Evolutionary conservation across 805 yeast species (phyloP).

Genomic region (Pichia pseudocactophila): DNA sequence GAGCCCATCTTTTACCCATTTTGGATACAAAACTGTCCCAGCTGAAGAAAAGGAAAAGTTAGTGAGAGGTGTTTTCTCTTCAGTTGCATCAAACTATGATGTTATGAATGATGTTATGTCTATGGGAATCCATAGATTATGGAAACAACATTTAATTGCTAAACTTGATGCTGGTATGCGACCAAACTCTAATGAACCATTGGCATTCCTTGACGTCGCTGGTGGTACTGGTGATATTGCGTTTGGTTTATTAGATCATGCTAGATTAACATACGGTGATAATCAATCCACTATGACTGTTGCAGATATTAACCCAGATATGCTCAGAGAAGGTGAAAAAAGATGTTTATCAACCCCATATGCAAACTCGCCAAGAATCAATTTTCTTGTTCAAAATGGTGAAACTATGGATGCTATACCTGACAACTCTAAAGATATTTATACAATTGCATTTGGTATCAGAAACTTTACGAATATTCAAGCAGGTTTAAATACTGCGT

Average conservation of each 20-base stretch:
- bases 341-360: constrained; percentile 53
- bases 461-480: constrained; percentile 93
- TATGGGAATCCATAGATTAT: constrained; percentile 84
- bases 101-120: constrained; percentile 98
- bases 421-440: constrained; percentile 84
- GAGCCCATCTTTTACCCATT: constrained; percentile 53
- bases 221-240: constrained; percentile 99
- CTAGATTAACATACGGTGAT: constrained; percentile 70
- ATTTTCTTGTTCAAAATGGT: constrained; percentile 86
- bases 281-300: constrained; percentile 72
- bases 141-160: constrained; percentile 88
- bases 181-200: constrained; percentile 67
- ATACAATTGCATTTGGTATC: constrained; percentile 95
- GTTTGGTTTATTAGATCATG: constrained; percentile 88
- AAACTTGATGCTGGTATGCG: constrained; percentile 89
- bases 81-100: constrained; percentile 91
- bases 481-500: constrained; percentile 90
- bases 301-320: constrained; percentile 92
- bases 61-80: constrained; percentile 82
- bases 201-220: constrained; percentile 90
- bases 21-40: constrained; percentile 80
- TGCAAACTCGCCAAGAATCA: constrained; percentile 62
- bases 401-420: constrained; percentile 77
- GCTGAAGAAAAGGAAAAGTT: constrained; percentile 72
- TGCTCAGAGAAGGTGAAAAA: constrained; percentile 86